Evolutionary conservation across 768 basidiomycete species (phyloP), one percentile per base, ranked within the genome.

Genomic region (Gautieria morchelliformis): DNA sequence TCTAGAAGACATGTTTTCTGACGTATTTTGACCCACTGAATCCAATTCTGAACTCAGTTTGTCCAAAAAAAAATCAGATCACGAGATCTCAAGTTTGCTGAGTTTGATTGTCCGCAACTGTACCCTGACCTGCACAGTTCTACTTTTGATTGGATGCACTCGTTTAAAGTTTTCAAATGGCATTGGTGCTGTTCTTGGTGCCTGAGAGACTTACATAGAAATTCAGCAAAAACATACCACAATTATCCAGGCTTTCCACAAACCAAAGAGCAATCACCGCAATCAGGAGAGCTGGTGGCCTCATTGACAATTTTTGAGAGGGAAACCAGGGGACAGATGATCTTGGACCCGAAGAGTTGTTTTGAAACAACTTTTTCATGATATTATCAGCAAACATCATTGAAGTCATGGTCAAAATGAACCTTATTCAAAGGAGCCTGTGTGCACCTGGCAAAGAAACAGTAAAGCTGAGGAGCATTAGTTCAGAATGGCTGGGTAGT

Each of bases 401-500:
- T 44, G 57, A 60, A 33, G 61, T 42, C 48, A 99, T n/a, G 27
- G 52, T 48, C 46, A 44, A 27, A 33, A 48, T 58, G 39, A 61
- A 87, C 89, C 83, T 93, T 89, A 89, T 99, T 99, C 79, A 99
- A 99, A 62, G 76, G 75, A 56, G 93, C 83, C 70, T 97, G 91
- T 59, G 96, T 98, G 68, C 96, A 87, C 68, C 96, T 87, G 63
- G 96, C 94, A 62, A 99, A 78, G 84, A 99, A 99, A 67, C 96
- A 91, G 80, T 99, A 99, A 63, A 98, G 84, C 95, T 99, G 66
- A 7, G 59, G 12, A 14, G 32, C 14, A 14, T 2, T 48, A 67
- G 39, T 63, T 53, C 20, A 14, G 32, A 39, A 50, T 58, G 56
- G 50, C 10, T 9, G 35, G 10, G 10, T n/a, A n/a, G n/a, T n/a